phyloP scores from a whole-genome alignment of 257 asterid genomes.

The Penstemon davidsonii region DNA sequence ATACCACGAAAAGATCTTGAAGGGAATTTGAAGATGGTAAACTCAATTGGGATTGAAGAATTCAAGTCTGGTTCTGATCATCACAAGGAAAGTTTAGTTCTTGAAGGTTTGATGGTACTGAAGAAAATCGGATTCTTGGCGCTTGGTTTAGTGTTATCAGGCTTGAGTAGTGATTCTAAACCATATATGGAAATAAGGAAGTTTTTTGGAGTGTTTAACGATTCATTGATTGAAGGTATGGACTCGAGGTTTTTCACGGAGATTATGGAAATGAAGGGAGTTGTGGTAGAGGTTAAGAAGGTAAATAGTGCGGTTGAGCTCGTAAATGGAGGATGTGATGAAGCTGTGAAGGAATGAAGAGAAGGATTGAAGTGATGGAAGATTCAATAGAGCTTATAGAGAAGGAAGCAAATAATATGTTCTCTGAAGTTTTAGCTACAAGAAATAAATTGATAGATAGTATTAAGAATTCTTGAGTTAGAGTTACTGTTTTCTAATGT shows the following conservation, averaged over 20 bases:
- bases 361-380: slow-evolving; percentile 43
- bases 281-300: slow-evolving; percentile 47
- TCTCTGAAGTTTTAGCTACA: slow-evolving; percentile 47
- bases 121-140: slow-evolving; percentile 42
- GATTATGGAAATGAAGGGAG: slow-evolving; percentile 29
- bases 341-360: slow-evolving; percentile 33
- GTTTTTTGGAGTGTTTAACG: slow-evolving; percentile 31
- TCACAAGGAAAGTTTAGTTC: slow-evolving; percentile 40
- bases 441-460: slow-evolving; percentile 55
- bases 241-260: slow-evolving; percentile 36
- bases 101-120: slow-evolving; percentile 37
- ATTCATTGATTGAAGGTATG: slow-evolving; percentile 35
- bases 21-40: slow-evolving; percentile 30
- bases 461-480: slow-evolving; percentile 19
- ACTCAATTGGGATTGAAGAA: slow-evolving; percentile 29
- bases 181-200: slow-evolving; percentile 42
- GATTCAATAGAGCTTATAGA: slow-evolving; percentile 34
- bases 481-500: too few species aligned
- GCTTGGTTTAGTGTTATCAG: slow-evolving; percentile 47
- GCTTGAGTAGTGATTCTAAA: slow-evolving; percentile 41
- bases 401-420: slow-evolving; percentile 44
- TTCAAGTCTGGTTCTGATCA: slow-evolving; percentile 16
- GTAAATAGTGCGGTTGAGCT: slow-evolving; percentile 39
- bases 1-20: slow-evolving; percentile 27
- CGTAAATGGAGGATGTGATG: slow-evolving; percentile 7